Evolutionary conservation across 1,284 basidiomycete species (phyloP), one percentile per base, ranked within the genome.

Genomic region (Papiliotrema flavescens): DNA sequence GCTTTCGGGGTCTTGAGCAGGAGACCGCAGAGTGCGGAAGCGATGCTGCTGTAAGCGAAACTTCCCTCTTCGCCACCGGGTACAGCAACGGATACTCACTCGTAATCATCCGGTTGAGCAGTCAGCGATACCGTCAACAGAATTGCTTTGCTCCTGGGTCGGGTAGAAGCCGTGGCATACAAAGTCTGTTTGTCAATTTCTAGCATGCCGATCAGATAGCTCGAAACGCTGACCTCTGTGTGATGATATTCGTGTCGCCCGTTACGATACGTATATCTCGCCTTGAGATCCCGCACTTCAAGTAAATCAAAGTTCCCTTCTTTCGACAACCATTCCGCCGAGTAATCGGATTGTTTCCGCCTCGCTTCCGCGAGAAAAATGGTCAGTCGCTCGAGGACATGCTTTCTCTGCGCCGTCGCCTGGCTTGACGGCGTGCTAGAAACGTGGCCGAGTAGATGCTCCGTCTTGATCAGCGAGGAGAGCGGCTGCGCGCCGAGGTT

Each of bases 291-390:
- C 19, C 54, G 43, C 2, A 91, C 88, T 50, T 86, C 79, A 61
- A 62, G 57, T n/a, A 79, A 73, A 58, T 49, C 66, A 57, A 87
- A 95, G 70, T 89, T 88, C 44, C 78, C 80, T 8, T 82, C 80
- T 19, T 82, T 79, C 47, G 83, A 85, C 40, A 98, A 78, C 87
- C 88, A 91, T 17, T 83, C 84, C 48, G 84, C 83, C 6, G 87
- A 83, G 57, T 67, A 73, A 26, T 83, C 82, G 1, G 87, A 85
- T 34, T 82, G 81, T 2, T 84, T 80, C 66, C 90, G 85, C 0
- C 84, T 85, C 55, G 91, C 87, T 65, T 96, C 93, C 51, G 96
- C 88, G 8, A 98, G 79, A 79, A 98, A 98, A 34, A 98, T 79
- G 0, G 92, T 90, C 14, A 96, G 79, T 24, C 95, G 81, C 75